phyloP scores from a whole-genome alignment of 2,329 filamentous ascomycete genomes.

The Monilinia fructicola region DNA sequence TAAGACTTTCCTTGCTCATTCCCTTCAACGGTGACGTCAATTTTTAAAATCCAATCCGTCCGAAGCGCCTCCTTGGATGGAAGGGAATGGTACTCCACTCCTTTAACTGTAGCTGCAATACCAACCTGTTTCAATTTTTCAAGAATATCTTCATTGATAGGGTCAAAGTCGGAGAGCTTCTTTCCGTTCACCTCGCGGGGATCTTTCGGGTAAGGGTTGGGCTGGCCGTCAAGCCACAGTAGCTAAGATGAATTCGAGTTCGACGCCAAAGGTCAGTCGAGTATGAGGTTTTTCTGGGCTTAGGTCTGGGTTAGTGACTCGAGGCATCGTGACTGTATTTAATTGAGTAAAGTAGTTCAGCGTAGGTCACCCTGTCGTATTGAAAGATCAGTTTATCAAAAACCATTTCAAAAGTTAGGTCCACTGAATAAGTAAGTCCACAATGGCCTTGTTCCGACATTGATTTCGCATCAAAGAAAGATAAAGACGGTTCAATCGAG shows the following conservation, averaged over 20 bases:
- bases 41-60: not conserved
- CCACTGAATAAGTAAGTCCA: not conserved
- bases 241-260: conserved; percentile 14
- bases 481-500: not conserved
- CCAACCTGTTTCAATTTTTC: not conserved
- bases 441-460: not conserved
- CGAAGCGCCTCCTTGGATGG: not conserved
- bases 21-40: not conserved
- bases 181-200: not conserved
- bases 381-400: too few species aligned
- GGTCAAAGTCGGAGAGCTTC: not conserved
- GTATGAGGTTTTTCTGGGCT: not conserved
- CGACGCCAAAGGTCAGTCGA: conserved; percentile 13
- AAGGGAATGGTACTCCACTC: not conserved
- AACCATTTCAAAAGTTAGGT: too few species aligned
- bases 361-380: not conserved
- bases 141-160: conserved; percentile 2
- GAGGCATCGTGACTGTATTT: not conserved
- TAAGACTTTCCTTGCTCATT: not conserved
- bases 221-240: not conserved
- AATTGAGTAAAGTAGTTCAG: not conserved
- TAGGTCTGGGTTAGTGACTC: not conserved
- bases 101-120: not conserved
- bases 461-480: not conserved
- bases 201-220: conserved; percentile 1